These are phyloP conservation scores for Talaromyces sp. DNA, from an alignment of 2,329 filamentous ascomycete species.

Conservation along the genomic window DNA sequence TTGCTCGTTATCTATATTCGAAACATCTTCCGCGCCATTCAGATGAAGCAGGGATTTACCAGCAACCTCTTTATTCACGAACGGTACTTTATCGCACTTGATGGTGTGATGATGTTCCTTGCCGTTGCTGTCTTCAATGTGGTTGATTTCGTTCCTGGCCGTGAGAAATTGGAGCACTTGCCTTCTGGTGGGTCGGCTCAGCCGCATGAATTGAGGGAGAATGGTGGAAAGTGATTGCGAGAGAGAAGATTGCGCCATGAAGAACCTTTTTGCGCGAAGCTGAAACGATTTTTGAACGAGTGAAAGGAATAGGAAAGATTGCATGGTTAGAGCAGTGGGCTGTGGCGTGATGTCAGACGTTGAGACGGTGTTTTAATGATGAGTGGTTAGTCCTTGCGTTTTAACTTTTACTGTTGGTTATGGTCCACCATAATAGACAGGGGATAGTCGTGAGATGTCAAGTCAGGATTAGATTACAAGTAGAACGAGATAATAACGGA, in stretches of 20 bases:
- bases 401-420: neutral
- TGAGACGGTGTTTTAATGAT: neutral
- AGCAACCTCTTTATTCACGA: slow-evolving; percentile 52
- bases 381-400: neutral
- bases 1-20: slow-evolving; percentile 49
- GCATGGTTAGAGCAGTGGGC: neutral
- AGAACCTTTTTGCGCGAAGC: neutral
- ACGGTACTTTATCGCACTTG: slow-evolving; percentile 50
- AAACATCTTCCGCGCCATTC: slow-evolving; percentile 52
- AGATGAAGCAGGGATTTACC: slow-evolving; percentile 50
- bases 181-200: neutral
- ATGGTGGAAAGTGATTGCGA: neutral
- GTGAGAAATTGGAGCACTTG: neutral
- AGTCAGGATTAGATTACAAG: neutral
- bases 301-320: neutral
- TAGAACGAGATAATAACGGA: neutral
- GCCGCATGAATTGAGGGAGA: neutral
- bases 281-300: neutral
- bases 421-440: neutral
- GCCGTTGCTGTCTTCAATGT: slow-evolving; percentile 47
- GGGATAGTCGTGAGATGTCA: neutral
- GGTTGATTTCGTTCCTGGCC: slow-evolving; percentile 23
- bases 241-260: neutral
- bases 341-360: neutral
- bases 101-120: slow-evolving; percentile 50